Conservation (phyloP, 306 rosid species). For the Abrus pulchellus region DNA sequence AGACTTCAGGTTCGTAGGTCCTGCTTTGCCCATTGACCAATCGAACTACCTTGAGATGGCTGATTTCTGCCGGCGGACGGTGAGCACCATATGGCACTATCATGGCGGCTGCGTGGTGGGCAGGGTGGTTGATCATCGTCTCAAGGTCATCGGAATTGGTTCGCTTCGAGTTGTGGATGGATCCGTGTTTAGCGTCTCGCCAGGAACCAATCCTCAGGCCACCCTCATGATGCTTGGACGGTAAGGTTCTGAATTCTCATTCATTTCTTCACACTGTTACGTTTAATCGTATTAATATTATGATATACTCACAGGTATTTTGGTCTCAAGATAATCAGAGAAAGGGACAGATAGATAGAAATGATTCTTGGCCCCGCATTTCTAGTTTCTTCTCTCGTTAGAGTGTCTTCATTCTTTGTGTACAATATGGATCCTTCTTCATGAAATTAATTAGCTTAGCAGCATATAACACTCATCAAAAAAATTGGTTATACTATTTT, state of each 20-base stretch:
- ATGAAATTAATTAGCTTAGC: too few species aligned
- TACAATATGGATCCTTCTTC: too few species aligned
- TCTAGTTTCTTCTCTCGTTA: background rate
- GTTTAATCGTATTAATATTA: background rate
- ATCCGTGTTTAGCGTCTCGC: constrained; percentile 77
- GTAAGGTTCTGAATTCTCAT: constrained; percentile 30
- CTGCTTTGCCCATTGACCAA: constrained; percentile 68
- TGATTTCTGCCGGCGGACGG: constrained; percentile 79
- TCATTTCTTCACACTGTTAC: too few species aligned
- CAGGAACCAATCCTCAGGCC: constrained; percentile 97
- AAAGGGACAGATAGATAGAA: constrained; percentile 42
- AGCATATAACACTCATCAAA: too few species aligned
- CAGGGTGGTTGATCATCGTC: constrained; percentile 76
- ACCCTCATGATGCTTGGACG: constrained; percentile 92
- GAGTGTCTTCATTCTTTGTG: background rate
- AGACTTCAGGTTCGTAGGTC: constrained; percentile 80
- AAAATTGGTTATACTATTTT: too few species aligned
- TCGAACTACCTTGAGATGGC: constrained; percentile 58
- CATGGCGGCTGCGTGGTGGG: constrained; percentile 93
- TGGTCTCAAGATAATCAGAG: constrained; percentile 62
- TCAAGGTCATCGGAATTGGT: constrained; percentile 61
- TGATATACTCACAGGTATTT: constrained; percentile 58
- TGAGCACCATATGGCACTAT: constrained; percentile 94
- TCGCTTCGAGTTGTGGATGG: constrained; percentile 86
- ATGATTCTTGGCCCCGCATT: constrained; percentile 27